Evolutionary conservation across 805 yeast species (phyloP).

Genomic region (Peterozyma xylosa): DNA sequence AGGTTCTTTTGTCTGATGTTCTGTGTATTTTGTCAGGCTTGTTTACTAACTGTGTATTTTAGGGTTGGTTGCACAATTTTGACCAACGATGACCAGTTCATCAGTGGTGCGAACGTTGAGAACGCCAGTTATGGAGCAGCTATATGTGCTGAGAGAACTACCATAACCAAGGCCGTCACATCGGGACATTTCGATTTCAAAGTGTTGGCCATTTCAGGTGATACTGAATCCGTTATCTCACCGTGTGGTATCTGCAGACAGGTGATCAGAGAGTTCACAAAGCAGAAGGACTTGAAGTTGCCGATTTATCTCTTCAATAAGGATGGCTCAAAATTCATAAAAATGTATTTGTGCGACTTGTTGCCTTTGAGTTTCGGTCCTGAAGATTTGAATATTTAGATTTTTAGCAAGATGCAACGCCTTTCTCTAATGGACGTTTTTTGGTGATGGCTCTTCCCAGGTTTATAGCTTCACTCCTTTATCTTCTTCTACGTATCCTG

Average conservation of each 20-base stretch:
- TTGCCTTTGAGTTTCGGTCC: constrained; percentile 89
- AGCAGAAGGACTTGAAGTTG: constrained; percentile 22
- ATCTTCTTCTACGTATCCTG: no score
- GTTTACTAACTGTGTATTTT: constrained; percentile 9
- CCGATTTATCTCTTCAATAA: constrained; percentile 65
- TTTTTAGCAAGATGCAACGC: background rate
- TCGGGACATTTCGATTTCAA: constrained; percentile 33
- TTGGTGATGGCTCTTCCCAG: no score
- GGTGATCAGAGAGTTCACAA: constrained; percentile 73
- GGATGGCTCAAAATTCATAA: constrained; percentile 37
- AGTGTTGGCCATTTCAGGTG: constrained; percentile 66
- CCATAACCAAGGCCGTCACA: constrained; percentile 48
- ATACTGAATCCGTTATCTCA: constrained; percentile 48
- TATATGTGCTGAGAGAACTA: constrained; percentile 71
- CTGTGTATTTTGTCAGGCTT: background rate
- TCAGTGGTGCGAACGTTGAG: constrained; percentile 84
- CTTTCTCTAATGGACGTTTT: background rate
- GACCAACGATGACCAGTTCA: constrained; percentile 36
- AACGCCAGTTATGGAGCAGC: constrained; percentile 83
- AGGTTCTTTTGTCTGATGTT: constrained; percentile 12
- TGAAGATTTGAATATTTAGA: constrained; percentile 33
- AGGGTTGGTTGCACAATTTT: constrained; percentile 79
- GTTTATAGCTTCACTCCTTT: no score
- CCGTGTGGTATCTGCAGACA: constrained; percentile 98
- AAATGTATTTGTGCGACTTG: constrained; percentile 50